These are phyloP conservation scores for Curvularia eragrostidis DNA, from an alignment of 2,329 filamentous ascomycete genomes.

Conservation along the genomic window DNA sequence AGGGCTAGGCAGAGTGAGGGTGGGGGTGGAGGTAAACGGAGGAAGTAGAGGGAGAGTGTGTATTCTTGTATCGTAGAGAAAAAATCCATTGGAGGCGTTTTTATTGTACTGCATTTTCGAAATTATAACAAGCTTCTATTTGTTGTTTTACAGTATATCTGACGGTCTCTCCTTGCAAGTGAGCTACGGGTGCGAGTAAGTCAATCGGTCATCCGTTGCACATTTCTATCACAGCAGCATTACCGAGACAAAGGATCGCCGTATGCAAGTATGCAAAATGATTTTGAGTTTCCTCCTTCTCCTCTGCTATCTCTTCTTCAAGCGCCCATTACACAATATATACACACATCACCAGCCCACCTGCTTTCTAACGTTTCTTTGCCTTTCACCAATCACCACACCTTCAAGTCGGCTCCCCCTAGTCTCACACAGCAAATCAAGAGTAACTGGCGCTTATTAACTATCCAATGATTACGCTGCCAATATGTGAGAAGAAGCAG, in stretches of 20 bases:
- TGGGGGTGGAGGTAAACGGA: constrained; percentile 44
- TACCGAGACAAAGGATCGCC: no score
- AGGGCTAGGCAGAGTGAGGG: constrained; percentile 59
- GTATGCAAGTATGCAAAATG: not conserved
- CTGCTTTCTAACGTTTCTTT: not conserved
- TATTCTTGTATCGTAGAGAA: no score
- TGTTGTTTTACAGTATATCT: no score
- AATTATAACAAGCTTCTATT: not conserved
- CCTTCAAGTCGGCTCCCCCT: not conserved
- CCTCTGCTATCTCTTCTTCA: constrained; percentile 1
- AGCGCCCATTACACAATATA: constrained; percentile 8
- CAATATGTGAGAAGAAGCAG: not conserved
- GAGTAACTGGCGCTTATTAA: not conserved
- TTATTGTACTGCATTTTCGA: no score
- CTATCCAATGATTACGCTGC: not conserved
- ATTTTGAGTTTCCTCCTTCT: not conserved
- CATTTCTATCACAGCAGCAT: no score
- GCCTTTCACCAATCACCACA: not conserved
- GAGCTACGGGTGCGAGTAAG: no score
- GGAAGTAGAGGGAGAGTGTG: no score
- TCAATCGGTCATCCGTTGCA: no score
- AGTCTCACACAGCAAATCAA: no score
- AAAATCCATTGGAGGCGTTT: no score
- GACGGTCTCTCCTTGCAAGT: no score
- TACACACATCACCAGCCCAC: not conserved